Base-by-base conservation (phyloP, 352 stramenopile genomes). In the Phytophthora aleatoria region DNA sequence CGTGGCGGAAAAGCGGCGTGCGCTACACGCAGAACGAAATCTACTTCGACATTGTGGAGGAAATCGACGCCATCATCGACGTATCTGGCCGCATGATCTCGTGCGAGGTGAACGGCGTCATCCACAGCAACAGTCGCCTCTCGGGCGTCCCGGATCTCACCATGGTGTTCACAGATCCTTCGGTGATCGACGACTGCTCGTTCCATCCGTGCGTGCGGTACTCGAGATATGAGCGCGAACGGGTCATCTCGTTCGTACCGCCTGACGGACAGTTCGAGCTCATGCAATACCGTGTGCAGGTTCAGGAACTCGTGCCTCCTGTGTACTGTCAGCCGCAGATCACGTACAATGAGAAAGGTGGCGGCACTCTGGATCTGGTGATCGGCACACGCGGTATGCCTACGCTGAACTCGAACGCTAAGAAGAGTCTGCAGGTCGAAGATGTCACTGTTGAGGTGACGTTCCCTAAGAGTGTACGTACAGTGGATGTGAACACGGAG, bases 141-240 rank as follows among this genome's bases (percentile, higher is more conserved):
- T 98, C 87, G 41, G 97, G 97, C 42, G 89, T 99, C n/a, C 97
- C 97, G 5, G 97, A 99, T 71, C 82, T 99, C 31, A 90, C 96
- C 24, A 90, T 99, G 67, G 95, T 96, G 15, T 99, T 99, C 71
- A 97, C 95, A 48, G 94, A 99, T 72, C 92, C 94, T 26, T 92
- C 80, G 5, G 77, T 99, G 12, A 98, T 99, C 69, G 96, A 99
- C 69, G 97, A 99, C 82, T 99, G 97, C 74, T 97, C 87, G 47
- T 99, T 99, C 79, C 97, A 99, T 77, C 97, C 97, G 12, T 99
- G 97, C 73, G 97, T 99, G 45, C 86, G 97, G 36, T 99, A 99
- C 76, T 91, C 87, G 13, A 79, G 95, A 39, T 99, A 97, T 74
- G 97, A 99, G 61, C 86, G 90, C 27, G 97, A 99, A 69, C 85